Base-by-base conservation (phyloP, 202 grass and related monocot species). In the Hordeum pubiflorum region DNA sequence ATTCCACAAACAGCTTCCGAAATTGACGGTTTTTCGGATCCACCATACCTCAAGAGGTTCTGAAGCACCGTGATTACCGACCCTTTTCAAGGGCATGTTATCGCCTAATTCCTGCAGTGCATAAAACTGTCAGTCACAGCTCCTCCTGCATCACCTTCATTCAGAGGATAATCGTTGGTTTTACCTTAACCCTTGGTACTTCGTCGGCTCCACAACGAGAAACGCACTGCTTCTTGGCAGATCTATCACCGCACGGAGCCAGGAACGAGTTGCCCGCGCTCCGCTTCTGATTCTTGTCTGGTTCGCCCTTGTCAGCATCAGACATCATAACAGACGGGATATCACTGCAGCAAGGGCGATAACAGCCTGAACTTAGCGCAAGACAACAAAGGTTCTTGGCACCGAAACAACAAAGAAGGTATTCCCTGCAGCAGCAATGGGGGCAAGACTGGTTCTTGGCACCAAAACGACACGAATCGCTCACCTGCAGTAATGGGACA, bases 401-500 rank as follows among this genome's bases (percentile, higher is more conserved):
- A 83, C 27, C 43, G 57, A 62, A 43, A 81, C 31, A 23, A 56
- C 14, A 76, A 50, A 12, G n/a, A 20, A 57, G n/a, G 7, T 0
- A 34, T 22, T n/a, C n/a, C 46, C 46, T 50, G 46, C 46, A 5
- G 46, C 15, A 50, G 46, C 15, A 50, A 50, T 50, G 46, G 48
- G 48, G 48, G n/a, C 62, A 77, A 85, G 69, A 81, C 20, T 5
- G 17, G 40, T 63, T 85, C 61, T 82, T 86, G 81, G 75, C 26
- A 85, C 41, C 38, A 83, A 63, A 46, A 83, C 34, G 3, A 52
- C n/a, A 26, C 21, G 66, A 23, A 70, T 5, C 11, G 9, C 81
- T 81, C 65, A 97, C 92, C 92, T 97, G 92, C 86, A 91, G 60
- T 89, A 97, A 69, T 91, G 68, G 68, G 94, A 87, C 71, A 94